phyloP scores from a whole-genome alignment of 305 asterid species.

The Solanum chacoense region DNA sequence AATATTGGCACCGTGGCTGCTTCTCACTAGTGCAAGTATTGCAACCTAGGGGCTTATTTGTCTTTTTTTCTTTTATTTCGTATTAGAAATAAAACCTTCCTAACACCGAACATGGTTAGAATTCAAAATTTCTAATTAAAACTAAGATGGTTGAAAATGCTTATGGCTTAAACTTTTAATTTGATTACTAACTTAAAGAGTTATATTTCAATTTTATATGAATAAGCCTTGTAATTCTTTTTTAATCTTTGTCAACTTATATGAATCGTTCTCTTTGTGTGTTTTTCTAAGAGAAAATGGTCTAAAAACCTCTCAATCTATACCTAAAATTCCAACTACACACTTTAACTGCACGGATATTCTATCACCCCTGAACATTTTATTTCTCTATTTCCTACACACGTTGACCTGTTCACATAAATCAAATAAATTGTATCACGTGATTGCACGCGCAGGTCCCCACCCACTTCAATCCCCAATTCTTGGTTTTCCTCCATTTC shows the following conservation, averaged over 20 bases:
- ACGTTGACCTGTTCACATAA: too few relatives aligned
- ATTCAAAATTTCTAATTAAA: background rate
- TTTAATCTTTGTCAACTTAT: background rate
- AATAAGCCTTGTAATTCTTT: background rate
- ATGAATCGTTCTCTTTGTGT: background rate
- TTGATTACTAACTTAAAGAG: background rate
- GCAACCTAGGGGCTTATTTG: background rate
- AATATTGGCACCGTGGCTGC: background rate
- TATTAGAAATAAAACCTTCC: background rate
- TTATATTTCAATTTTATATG: background rate
- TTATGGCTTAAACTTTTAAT: background rate
- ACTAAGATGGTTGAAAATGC: background rate
- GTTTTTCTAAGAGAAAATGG: background rate
- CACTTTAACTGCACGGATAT: background rate
- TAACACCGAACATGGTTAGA: background rate
- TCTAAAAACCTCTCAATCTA: background rate
- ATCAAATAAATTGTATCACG: background rate
- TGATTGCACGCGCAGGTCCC: background rate
- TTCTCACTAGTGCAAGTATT: background rate
- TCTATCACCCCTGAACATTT: background rate
- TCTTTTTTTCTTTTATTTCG: background rate
- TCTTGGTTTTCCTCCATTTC: background rate
- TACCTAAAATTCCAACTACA: rapidly evolving
- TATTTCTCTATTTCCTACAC: background rate
- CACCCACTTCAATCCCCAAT: background rate